Conservation (phyloP, 768 basidiomycete genomes). For the Mrakia hoshinonis region DNA sequence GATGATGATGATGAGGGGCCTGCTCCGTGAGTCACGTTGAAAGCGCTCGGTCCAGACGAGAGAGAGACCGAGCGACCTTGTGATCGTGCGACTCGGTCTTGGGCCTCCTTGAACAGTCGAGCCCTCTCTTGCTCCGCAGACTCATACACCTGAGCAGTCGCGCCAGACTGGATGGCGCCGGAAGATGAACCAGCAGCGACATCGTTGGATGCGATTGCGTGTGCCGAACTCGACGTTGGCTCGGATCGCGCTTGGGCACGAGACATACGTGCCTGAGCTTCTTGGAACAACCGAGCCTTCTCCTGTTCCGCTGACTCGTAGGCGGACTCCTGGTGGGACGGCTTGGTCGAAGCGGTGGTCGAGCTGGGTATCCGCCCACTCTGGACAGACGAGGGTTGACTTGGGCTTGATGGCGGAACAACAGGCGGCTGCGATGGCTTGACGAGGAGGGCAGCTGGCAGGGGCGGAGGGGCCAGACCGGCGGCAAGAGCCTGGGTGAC, state of each 20-base stretch:
- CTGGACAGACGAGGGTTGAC: neutral
- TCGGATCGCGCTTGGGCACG: too few relatives aligned
- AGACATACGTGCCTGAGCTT: too few relatives aligned
- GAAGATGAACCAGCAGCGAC: neutral
- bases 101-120: slow-evolving; percentile 11
- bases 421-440: neutral
- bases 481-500: slow-evolving; percentile 14
- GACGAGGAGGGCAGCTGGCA: neutral
- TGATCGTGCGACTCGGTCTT: neutral
- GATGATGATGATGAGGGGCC: neutral
- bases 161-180: too few relatives aligned
- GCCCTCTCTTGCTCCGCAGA: slow-evolving; percentile 20
- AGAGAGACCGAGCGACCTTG: neutral
- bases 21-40: neutral
- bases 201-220: neutral
- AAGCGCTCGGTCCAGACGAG: neutral
- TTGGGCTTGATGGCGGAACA: neutral
- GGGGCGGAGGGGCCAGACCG: neutral
- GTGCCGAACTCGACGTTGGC: too few relatives aligned
- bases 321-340: neutral
- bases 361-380: neutral
- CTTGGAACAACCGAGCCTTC: slow-evolving; percentile 12
- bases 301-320: slow-evolving; percentile 18
- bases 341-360: neutral
- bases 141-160: neutral